Percentiles rank a stretch among this genome's conserved stretches.
These are phyloP conservation scores for Paecilomyces dactylethromorphus DNA, from an alignment of 2,329 filamentous ascomycete species.

Conservation along the genomic window DNA sequence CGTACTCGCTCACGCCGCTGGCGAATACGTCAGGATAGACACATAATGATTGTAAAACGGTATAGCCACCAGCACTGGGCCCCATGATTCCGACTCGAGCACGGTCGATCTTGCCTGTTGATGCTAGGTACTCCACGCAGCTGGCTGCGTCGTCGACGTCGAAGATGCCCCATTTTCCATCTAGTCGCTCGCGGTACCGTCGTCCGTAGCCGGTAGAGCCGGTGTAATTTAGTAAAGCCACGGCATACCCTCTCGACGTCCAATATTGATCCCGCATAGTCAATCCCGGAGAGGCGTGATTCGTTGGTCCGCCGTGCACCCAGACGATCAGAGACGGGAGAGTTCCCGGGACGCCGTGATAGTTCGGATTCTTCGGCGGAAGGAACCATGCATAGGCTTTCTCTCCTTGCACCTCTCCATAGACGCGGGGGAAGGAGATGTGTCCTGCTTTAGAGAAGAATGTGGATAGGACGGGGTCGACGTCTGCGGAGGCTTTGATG, in stretches of 20 bases:
- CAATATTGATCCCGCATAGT: constrained; percentile 45
- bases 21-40: constrained; percentile 43
- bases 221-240: constrained; percentile 46
- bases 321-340: constrained; percentile 46
- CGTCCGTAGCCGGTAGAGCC: constrained; percentile 48
- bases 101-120: constrained; percentile 28
- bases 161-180: constrained; percentile 45
- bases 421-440: constrained; percentile 26
- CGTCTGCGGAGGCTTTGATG: constrained; percentile 1
- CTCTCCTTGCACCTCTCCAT: constrained; percentile 16
- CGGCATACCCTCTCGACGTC: constrained; percentile 49
- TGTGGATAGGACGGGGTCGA: constrained; percentile 2
- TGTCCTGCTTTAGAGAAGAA: constrained; percentile 35
- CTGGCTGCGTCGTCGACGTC: constrained; percentile 48
- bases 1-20: constrained; percentile 45
- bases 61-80: constrained; percentile 49
- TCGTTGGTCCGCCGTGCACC: constrained; percentile 49
- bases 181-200: constrained; percentile 44
- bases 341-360: constrained; percentile 26
- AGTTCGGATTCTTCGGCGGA: constrained; percentile 44
- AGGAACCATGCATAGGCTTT: constrained; percentile 43
- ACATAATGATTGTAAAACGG: constrained; percentile 44
- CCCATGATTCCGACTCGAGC: constrained; percentile 45
- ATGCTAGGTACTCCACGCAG: constrained; percentile 38
- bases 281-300: constrained; percentile 38